Conservation (phyloP, 1,284 basidiomycete genomes). For the Rhodotorula sp. region DNA sequence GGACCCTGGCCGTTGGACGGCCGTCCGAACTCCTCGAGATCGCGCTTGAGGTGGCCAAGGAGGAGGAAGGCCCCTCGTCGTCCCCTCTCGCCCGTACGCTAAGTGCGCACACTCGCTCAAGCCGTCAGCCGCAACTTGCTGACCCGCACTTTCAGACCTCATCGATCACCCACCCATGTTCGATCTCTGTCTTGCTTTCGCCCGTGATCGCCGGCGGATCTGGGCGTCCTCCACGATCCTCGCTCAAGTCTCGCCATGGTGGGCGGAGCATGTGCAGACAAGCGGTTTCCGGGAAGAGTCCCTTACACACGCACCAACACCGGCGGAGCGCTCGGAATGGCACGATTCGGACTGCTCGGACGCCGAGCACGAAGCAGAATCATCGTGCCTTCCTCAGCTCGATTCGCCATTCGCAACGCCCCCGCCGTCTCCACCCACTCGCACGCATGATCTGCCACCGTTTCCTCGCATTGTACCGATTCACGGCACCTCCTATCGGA, state of each 20-base stretch:
- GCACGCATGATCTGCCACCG: not conserved
- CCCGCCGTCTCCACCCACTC: slow-evolving; percentile 8
- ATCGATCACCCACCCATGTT: not conserved
- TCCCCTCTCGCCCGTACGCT: not conserved
- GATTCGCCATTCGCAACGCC: not conserved
- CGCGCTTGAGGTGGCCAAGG: slow-evolving; percentile 9
- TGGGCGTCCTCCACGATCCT: slow-evolving; percentile 13
- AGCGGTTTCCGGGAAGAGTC: slow-evolving; percentile 7
- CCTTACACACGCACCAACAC: not conserved
- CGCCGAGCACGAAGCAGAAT: not conserved
- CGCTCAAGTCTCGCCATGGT: slow-evolving; percentile 19
- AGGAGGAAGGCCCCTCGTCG: not conserved
- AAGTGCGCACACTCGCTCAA: not conserved
- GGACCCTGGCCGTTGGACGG: slow-evolving; percentile 1
- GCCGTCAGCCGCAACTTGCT: not conserved
- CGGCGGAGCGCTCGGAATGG: not conserved
- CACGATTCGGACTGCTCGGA: slow-evolving; percentile 24
- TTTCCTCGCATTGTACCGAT: slow-evolving; percentile 11
- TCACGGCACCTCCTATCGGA: slow-evolving; percentile 15
- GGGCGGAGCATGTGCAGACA: not conserved
- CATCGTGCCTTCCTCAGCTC: not conserved
- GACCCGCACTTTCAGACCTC: not conserved
- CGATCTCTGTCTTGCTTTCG: slow-evolving; percentile 30
- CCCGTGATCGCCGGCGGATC: not conserved
- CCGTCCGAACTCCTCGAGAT: not conserved